phyloP scores from a whole-genome alignment of 176 grass and related monocot genomes.

The Zoysia japonica region DNA sequence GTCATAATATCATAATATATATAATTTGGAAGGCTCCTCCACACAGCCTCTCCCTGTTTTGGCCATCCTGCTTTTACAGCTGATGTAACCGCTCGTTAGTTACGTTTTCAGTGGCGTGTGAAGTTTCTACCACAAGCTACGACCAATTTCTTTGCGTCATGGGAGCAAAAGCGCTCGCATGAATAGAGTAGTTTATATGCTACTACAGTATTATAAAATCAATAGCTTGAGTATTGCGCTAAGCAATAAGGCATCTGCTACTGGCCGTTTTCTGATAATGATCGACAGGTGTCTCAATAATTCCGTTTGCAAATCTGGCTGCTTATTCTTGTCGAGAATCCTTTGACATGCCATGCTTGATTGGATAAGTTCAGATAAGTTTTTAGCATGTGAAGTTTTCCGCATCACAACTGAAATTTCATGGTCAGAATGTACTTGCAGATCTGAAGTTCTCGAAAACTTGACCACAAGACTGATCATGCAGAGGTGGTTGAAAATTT shows the following conservation, averaged over 20 bases:
- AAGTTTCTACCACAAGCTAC: no score
- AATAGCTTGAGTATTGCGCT: background rate
- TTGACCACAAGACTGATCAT: background rate
- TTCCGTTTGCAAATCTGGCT: background rate
- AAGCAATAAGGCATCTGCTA: background rate
- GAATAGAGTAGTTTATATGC: background rate
- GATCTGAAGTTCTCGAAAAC: background rate
- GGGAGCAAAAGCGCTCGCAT: background rate
- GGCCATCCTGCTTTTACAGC: no score
- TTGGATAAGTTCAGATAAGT: background rate
- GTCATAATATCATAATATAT: no score
- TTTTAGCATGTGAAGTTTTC: background rate
- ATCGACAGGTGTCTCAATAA: slow-evolving; percentile 6
- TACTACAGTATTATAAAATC: background rate
- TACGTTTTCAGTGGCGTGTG: no score
- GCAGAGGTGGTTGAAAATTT: background rate
- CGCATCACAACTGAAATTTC: background rate
- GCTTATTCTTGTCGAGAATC: slow-evolving; percentile 19
- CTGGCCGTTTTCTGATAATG: slow-evolving; percentile 9
- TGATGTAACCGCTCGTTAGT: no score
- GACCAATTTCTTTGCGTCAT: slow-evolving; percentile 10
- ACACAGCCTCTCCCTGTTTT: no score
- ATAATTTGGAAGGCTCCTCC: no score
- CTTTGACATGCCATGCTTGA: background rate
- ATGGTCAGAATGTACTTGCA: background rate